These are phyloP conservation scores for Ceratobasidium sp. DNA, from an alignment of 1,284 basidiomycete genomes.

Conservation along the genomic window DNA sequence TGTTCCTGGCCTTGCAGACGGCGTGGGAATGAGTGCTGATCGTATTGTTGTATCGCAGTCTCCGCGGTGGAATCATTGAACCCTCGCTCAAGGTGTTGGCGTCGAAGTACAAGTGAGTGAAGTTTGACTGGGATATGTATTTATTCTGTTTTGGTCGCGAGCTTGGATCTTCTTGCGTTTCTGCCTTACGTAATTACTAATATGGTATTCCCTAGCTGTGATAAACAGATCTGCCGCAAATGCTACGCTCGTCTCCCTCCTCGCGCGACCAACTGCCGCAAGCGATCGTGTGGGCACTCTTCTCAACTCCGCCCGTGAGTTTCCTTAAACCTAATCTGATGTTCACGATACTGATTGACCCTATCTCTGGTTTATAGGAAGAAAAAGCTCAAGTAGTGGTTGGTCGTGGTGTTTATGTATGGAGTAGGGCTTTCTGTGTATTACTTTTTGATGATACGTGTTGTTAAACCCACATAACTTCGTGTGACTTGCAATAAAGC, in stretches of 20 bases:
- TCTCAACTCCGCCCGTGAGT: slow-evolving; percentile 95
- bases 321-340: slow-evolving; percentile 7
- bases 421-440: slow-evolving; percentile 10
- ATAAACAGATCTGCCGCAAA: slow-evolving; percentile 99
- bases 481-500: background rate
- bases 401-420: background rate
- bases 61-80: slow-evolving; percentile 99
- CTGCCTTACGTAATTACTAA: background rate
- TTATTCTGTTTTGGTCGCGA: background rate
- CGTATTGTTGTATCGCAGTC: slow-evolving; percentile 63
- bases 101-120: slow-evolving; percentile 85
- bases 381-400: slow-evolving; percentile 95
- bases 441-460: slow-evolving; percentile 23
- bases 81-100: slow-evolving; percentile 98
- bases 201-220: slow-evolving; percentile 64
- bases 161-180: background rate
- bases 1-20: slow-evolving; percentile 53
- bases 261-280: slow-evolving; percentile 99
- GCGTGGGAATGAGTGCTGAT: slow-evolving; percentile 25
- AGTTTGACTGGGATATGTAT: background rate
- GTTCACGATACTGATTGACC: slow-evolving; percentile 26
- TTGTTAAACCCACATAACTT: slow-evolving; percentile 2
- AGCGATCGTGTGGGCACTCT: slow-evolving; percentile 91
- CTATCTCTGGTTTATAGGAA: slow-evolving; percentile 64
- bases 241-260: slow-evolving; percentile 99